Base-by-base conservation (phyloP, 2,329 filamentous ascomycete species). In the Calonectria leucothoes region DNA sequence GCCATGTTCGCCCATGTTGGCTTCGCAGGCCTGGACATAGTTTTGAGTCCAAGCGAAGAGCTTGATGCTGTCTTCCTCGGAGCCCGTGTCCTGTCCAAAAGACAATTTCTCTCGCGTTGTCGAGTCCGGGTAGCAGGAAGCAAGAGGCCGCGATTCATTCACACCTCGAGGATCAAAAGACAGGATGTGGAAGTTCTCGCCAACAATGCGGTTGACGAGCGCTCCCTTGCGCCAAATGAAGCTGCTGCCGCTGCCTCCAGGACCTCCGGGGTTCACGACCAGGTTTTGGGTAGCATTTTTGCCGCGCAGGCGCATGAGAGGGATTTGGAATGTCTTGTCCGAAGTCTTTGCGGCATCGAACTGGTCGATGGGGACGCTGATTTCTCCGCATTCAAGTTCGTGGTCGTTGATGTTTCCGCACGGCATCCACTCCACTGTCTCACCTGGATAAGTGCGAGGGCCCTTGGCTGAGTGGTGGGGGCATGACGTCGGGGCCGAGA, bases 101-200 rank as follows among this genome's bases (percentile, higher is more conserved):
- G 79, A 79, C 3, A 82, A 69, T 14, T 79, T 71, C 6, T 67
- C 75, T 23, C 84, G 83, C 1, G 83, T 81, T 17, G 82, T 80
- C 0, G 77, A 65, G 66, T 81, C 83, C 0, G 84, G 83, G 71
- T 86, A 89, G 77, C 87, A 89, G 2, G 71, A 79, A 0, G 85
- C 86, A 5, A 72, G 64, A 0, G 82, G 82, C 0, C 68, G 70
- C 1, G 82, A 83, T 1, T 72, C 70, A 48, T 80, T 80, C n/a
- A 89, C 80, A 3, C 87, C 88, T 6, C 88, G 86, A 0, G 87
- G 87, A 73, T 89, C 87, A 66, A 89, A 89, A 0, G 83, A 84
- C 1, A 89, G 69, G 0, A 89, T 76, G 72, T 89, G 86, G 69
- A 87, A 87, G 1, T 80, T 82, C 55, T 88, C 86, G 20, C 87